Conservation (phyloP, 73 alveolate species). For the Stentor coeruleus region DNA sequence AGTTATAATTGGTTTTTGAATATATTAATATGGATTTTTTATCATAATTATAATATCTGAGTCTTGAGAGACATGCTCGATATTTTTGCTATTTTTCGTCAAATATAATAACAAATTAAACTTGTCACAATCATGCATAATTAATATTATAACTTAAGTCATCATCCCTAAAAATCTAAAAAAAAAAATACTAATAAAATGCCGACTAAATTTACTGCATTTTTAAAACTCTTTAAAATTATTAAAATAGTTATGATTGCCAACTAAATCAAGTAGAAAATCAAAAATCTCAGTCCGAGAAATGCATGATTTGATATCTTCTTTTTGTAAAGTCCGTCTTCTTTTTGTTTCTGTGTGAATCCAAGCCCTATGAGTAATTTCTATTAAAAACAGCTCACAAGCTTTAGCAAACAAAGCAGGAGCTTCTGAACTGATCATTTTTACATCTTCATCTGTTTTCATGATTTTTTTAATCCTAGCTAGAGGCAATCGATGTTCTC, state of each 20-base stretch:
- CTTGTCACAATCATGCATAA: too few species aligned
- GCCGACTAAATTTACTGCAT: too few species aligned
- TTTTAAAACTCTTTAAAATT: too few species aligned
- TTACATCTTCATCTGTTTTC: slow-evolving; percentile 60
- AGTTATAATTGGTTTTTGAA: too few species aligned
- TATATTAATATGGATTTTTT: too few species aligned
- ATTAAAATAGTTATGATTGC: neutral
- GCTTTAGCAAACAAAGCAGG: slow-evolving; percentile 98
- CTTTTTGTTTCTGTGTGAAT: slow-evolving; percentile 88
- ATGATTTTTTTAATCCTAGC: slow-evolving; percentile 97
- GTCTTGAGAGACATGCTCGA: too few species aligned
- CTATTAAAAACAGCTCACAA: slow-evolving; percentile 98
- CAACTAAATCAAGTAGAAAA: slow-evolving; percentile 63
- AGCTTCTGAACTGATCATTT: slow-evolving; percentile 48
- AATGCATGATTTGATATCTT: slow-evolving; percentile 94
- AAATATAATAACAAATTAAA: too few species aligned
- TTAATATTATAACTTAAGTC: too few species aligned
- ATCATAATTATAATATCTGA: too few species aligned
- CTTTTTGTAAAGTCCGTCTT: slow-evolving; percentile 92
- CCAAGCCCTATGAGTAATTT: slow-evolving; percentile 95
- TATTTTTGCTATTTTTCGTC: too few species aligned
- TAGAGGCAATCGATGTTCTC: slow-evolving; percentile 76
- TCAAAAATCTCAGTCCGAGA: slow-evolving; percentile 93
- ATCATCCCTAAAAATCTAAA: too few species aligned
- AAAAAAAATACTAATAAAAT: too few species aligned